Conservation (phyloP, 1,139 yeast genomes). For the Geotrichum klebahnii region DNA sequence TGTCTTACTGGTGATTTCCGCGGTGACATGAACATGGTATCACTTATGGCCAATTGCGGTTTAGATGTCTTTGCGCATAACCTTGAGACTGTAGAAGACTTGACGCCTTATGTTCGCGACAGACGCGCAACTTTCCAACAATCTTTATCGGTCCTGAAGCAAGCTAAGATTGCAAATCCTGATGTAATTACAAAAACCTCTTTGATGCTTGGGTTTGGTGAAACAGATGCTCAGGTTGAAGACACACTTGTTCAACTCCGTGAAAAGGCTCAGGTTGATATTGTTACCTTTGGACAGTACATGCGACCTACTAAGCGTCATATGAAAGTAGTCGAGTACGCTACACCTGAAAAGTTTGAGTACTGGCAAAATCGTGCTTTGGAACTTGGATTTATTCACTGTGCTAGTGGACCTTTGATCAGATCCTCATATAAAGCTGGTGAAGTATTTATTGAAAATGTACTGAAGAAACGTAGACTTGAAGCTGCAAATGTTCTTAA, state of each 20-base stretch:
- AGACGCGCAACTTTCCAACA: slow-evolving; percentile 94
- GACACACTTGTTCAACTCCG: slow-evolving; percentile 75
- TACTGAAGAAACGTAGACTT: slow-evolving; percentile 61
- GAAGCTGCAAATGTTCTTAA: slow-evolving; percentile 13
- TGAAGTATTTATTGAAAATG: slow-evolving; percentile 94
- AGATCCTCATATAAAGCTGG: slow-evolving; percentile 98
- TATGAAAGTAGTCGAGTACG: slow-evolving; percentile 94
- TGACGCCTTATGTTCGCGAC: slow-evolving; percentile 94
- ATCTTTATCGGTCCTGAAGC: slow-evolving; percentile 66
- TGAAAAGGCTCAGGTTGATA: slow-evolving; percentile 74
- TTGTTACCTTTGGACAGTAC: slow-evolving; percentile 97
- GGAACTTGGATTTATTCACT: slow-evolving; percentile 88
- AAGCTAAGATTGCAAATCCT: slow-evolving; percentile 77
- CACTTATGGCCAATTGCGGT: slow-evolving; percentile 76
- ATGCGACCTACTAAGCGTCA: slow-evolving; percentile 99
- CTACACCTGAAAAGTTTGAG: slow-evolving; percentile 92
- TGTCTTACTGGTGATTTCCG: slow-evolving; percentile 93
- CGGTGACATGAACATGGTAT: slow-evolving; percentile 81
- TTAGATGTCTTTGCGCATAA: slow-evolving; percentile 97
- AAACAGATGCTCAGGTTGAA: slow-evolving; percentile 81
- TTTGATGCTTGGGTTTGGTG: slow-evolving; percentile 97
- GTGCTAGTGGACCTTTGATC: slow-evolving; percentile 96
- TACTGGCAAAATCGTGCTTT: slow-evolving; percentile 86
- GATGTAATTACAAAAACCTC: slow-evolving; percentile 86
- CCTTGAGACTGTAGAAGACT: slow-evolving; percentile 89